Evolutionary conservation across 768 basidiomycete genomes (phyloP), one percentile per base, ranked within the genome.

Genomic region (Mycena venus): DNA sequence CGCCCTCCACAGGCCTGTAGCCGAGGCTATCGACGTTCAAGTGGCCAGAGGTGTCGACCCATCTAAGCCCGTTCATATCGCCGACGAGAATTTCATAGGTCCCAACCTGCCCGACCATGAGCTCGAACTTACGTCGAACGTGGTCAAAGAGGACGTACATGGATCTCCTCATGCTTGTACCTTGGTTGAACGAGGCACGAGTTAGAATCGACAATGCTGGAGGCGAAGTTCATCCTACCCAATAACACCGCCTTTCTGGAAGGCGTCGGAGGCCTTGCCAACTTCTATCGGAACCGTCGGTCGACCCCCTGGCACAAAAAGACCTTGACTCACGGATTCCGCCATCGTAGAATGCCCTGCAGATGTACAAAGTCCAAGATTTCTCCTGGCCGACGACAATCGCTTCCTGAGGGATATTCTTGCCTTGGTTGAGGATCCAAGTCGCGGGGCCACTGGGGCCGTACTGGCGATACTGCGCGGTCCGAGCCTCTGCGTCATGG

Each of bases 81-180:
- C 92, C 94, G 21, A 94, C 84, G n/a, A 95, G 91, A 56, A 95
- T 87, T 78, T 95, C 94, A 77, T 90, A 95, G 38, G 85, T 86
- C 86, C 88, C 38, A 91, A 44, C 93, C 94, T 76, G 11, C n/a
- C 53, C 27, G 29, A 9, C 19, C 6, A 32, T 47, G 19, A 27
- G 12, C 4, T 25, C n/a, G 36, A 21, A 5, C 21, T 21, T 17
- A 21, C 12, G 36, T 47, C 12, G 4, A n/a, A 29, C 5, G 21
- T 47, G 61, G 21, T 31, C n/a, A 31, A 31, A 60, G 12, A n/a
- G 27, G n/a, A 78, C 82, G 55, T 81, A 93, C 94, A 2, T 92
- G 88, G 53, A 90, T 84, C 78, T 92, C 92, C 5, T 91, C 84
- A 75, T 90, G 84, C 56, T 82, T 85, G 79, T 88, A 94, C n/a